Evolutionary conservation across 345 rosid species (phyloP).

Genomic region (Sonneratia alba): DNA sequence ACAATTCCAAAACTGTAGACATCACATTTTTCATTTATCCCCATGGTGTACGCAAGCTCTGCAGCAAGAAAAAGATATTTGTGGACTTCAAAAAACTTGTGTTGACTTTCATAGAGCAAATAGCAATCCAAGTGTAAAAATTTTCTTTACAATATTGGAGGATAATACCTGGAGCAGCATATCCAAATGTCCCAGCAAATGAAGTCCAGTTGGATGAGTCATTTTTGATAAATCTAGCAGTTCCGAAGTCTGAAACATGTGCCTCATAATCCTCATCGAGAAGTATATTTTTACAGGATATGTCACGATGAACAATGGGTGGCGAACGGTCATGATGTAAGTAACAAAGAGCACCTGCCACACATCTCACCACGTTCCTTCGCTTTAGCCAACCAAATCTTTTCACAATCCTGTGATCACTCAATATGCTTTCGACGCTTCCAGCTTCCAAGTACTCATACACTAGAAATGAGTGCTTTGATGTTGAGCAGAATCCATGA

Average conservation of each 20-base stretch:
- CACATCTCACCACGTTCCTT: neutral
- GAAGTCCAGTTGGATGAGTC: too few relatives aligned
- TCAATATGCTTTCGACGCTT: conserved; percentile 4
- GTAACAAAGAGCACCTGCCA: conserved; percentile 7
- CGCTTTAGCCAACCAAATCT: neutral
- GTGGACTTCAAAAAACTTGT: too few relatives aligned
- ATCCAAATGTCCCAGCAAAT: too few relatives aligned
- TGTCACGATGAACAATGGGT: conserved; percentile 19
- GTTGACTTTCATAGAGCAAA: too few relatives aligned
- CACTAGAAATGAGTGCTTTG: conserved; percentile 9
- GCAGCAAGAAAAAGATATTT: too few relatives aligned
- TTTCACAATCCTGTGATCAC: neutral
- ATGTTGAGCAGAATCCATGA: conserved; percentile 5
- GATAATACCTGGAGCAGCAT: neutral
- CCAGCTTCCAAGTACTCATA: conserved; percentile 12
- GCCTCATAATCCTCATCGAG: conserved; percentile 12
- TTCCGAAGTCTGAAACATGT: too few relatives aligned
- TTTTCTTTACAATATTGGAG: too few relatives aligned
- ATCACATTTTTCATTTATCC: too few relatives aligned
- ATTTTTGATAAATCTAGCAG: too few relatives aligned
- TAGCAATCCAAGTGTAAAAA: too few relatives aligned
- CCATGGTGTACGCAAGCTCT: too few relatives aligned
- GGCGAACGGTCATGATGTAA: conserved; percentile 19
- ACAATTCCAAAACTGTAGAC: too few relatives aligned
- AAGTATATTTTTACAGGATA: conserved; percentile 18